These are phyloP conservation scores for Saccharum officinarum DNA, from an alignment of 176 grass and related monocot genomes.

Conservation along the genomic window DNA sequence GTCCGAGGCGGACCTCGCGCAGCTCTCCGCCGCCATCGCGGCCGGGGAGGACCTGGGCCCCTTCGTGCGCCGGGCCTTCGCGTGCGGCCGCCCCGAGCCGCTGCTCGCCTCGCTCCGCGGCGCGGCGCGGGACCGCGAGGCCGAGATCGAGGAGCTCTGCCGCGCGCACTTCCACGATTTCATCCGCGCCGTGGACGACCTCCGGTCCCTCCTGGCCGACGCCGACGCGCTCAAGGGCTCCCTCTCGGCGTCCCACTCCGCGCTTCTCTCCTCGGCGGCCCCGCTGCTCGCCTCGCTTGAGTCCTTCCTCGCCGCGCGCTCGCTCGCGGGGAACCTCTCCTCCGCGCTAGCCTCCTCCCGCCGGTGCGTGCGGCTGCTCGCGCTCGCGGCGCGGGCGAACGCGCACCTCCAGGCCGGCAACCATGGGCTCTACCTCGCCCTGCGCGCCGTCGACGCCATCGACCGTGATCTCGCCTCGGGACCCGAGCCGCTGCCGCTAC, in stretches of 20 bases:
- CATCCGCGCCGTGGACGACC: constrained; percentile 91
- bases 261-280: constrained; percentile 66
- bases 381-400: constrained; percentile 80
- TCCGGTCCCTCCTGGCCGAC: constrained; percentile 93
- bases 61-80: constrained; percentile 71
- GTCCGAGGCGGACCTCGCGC: constrained; percentile 55
- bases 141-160: constrained; percentile 88
- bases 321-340: constrained; percentile 68
- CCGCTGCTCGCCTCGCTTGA: constrained; percentile 83
- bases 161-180: constrained; percentile 95
- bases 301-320: constrained; percentile 74
- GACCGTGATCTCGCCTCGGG: constrained; percentile 66
- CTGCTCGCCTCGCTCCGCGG: constrained; percentile 58
- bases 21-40: constrained; percentile 68
- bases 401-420: constrained; percentile 61
- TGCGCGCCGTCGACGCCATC: constrained; percentile 82
- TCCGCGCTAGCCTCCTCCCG: constrained; percentile 61
- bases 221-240: constrained; percentile 83
- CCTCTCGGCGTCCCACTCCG: constrained; percentile 69
- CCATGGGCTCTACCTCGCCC: constrained; percentile 76
- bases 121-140: constrained; percentile 55
- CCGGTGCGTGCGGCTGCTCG: constrained; percentile 72
- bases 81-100: constrained; percentile 65
- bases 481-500: constrained; percentile 55
- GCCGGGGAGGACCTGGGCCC: constrained; percentile 84